phyloP scores from a whole-genome alignment of 345 rosid genomes.

The Brassica nigra region DNA sequence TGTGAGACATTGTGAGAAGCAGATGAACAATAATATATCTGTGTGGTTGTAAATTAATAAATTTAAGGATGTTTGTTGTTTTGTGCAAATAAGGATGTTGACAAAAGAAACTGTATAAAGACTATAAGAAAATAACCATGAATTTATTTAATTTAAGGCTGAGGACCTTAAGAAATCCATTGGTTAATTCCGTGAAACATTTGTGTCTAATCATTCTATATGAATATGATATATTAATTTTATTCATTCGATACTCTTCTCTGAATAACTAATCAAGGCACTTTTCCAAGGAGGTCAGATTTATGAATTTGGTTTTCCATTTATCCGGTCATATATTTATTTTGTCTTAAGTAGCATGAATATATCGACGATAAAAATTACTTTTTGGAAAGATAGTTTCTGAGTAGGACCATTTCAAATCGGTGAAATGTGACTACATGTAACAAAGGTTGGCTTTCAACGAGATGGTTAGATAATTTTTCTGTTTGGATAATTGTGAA shows the following conservation, averaged over 20 bases:
- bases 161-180: constrained; percentile 34
- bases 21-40: background rate
- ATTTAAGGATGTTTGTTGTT: constrained; percentile 12
- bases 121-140: background rate
- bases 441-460: constrained; percentile 17
- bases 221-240: background rate
- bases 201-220: constrained; percentile 29
- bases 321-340: background rate
- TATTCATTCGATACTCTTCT: constrained; percentile 30
- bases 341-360: constrained; percentile 19
- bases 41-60: constrained; percentile 1
- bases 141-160: constrained; percentile 14
- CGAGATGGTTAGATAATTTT: constrained; percentile 5
- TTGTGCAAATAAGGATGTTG: constrained; percentile 10
- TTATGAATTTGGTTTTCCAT: background rate
- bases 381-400: background rate
- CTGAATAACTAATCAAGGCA: constrained; percentile 33
- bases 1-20: constrained; percentile 17
- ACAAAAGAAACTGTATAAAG: constrained; percentile 12
- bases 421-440: constrained; percentile 2
- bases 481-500: background rate
- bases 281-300: constrained; percentile 33
- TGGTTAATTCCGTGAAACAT: constrained; percentile 35
- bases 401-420: background rate
- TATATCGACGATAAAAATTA: background rate